These are phyloP conservation scores for Thelonectria blattea DNA, from an alignment of 2,329 filamentous ascomycete species.

Conservation along the genomic window DNA sequence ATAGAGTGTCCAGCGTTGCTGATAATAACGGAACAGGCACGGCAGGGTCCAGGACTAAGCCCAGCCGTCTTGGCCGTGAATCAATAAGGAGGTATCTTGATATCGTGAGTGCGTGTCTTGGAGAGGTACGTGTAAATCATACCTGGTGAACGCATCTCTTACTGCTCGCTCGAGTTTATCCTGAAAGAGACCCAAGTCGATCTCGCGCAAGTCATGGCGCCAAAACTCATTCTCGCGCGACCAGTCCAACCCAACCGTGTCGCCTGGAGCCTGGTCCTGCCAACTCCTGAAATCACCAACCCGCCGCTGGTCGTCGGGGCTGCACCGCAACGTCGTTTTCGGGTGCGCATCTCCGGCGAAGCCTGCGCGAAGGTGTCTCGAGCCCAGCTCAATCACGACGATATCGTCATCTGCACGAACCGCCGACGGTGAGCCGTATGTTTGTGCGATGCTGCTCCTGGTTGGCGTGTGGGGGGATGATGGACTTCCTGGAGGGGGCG, in stretches of 20 bases:
- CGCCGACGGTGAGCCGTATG: constrained; percentile 65
- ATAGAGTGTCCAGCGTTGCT: constrained; percentile 76
- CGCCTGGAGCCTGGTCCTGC: constrained; percentile 58
- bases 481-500: constrained; percentile 44
- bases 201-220: constrained; percentile 72
- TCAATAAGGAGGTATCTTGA: constrained; percentile 70
- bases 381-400: constrained; percentile 82
- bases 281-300: constrained; percentile 82
- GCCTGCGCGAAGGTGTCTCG: constrained; percentile 78
- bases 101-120: constrained; percentile 20
- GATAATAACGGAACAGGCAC: constrained; percentile 81
- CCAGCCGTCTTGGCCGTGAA: constrained; percentile 75
- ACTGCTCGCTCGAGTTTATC: constrained; percentile 87
- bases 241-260: constrained; percentile 61
- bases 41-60: constrained; percentile 77
- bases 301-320: constrained; percentile 76
- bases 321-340: constrained; percentile 73
- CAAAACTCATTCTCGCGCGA: constrained; percentile 76
- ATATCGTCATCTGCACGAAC: constrained; percentile 81
- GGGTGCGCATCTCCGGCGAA: constrained; percentile 85
- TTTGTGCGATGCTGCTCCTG: constrained; percentile 58
- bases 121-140: constrained; percentile 45
- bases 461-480: constrained; percentile 67
- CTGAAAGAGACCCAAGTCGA: constrained; percentile 80
- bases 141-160: constrained; percentile 82